Conservation (phyloP, 2,329 filamentous ascomycete genomes). For the Pseudopithomyces maydicus region DNA sequence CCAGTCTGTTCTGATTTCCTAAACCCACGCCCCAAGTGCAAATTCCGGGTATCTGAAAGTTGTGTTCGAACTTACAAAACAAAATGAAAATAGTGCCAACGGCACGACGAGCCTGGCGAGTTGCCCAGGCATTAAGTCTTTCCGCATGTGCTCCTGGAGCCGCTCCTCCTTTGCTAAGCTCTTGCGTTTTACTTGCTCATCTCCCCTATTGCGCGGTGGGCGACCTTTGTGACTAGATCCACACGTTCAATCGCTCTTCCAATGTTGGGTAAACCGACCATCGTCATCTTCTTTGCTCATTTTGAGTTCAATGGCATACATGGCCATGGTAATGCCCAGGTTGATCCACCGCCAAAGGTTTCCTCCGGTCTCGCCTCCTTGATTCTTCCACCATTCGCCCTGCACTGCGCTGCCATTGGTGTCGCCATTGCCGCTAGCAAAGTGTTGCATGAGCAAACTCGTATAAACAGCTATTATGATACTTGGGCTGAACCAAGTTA, state of each 20-base stretch:
- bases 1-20: not conserved
- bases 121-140: not conserved
- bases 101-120: not conserved
- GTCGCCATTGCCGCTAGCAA: conserved; percentile 68
- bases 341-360: conserved; percentile 96
- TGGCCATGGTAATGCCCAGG: conserved; percentile 80
- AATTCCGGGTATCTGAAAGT: conserved; percentile 34
- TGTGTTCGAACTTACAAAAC: conserved; percentile 15
- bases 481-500: conserved; percentile 93
- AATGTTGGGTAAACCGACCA: conserved; percentile 74
- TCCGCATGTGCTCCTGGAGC: not conserved
- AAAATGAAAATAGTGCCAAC: conserved; percentile 9
- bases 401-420: conserved; percentile 51
- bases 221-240: not conserved
- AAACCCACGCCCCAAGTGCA: conserved; percentile 11
- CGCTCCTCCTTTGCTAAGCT: not conserved
- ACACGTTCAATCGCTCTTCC: conserved; percentile 78
- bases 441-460: conserved; percentile 92
- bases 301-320: conserved; percentile 90
- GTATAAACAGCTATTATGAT: conserved; percentile 97
- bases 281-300: conserved; percentile 84
- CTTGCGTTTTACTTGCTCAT: not conserved
- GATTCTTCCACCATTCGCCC: conserved; percentile 80
- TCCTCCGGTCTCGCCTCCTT: conserved; percentile 80
- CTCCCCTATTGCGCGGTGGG: not conserved